phyloP scores from a whole-genome alignment of 1,284 basidiomycete genomes.

The Tilletia indica region DNA sequence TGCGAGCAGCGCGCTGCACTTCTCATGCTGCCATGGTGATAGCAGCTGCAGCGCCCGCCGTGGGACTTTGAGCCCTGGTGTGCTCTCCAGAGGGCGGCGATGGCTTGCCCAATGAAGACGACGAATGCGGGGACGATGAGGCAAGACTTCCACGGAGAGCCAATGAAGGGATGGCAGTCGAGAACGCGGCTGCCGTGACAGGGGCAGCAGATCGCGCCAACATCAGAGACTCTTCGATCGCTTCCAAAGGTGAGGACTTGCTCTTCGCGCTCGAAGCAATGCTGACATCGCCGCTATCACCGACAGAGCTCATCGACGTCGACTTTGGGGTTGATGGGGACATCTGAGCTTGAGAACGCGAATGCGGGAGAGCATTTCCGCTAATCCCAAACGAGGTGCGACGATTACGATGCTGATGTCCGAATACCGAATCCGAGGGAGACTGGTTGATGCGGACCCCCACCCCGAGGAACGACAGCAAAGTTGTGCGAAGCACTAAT shows the following conservation, averaged over 20 bases:
- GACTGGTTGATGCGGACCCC: slow-evolving; percentile 10
- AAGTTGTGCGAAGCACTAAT: not conserved
- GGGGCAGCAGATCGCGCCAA: not conserved
- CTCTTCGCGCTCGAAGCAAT: not conserved
- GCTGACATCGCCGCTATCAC: not conserved
- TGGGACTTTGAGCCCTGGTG: not conserved
- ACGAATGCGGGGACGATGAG: not conserved
- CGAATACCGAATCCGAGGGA: slow-evolving; percentile 2
- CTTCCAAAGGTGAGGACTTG: not conserved
- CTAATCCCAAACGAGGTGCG: not conserved
- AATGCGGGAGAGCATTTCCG: not conserved
- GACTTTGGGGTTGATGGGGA: not conserved
- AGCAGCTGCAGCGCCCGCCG: not conserved
- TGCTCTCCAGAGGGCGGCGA: slow-evolving; percentile 2
- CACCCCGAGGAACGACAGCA: slow-evolving; percentile 4
- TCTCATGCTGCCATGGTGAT: slow-evolving; percentile 5
- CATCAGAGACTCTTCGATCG: too few species aligned
- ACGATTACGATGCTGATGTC: not conserved
- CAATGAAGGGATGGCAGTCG: not conserved
- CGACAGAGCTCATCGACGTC: not conserved
- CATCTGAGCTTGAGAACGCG: not conserved
- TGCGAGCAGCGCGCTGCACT: not conserved
- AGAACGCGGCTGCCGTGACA: not conserved
- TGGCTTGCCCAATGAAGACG: not conserved
- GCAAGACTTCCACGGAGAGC: not conserved